Base-by-base conservation (phyloP, 768 basidiomycete species). In the Russula lepida region DNA sequence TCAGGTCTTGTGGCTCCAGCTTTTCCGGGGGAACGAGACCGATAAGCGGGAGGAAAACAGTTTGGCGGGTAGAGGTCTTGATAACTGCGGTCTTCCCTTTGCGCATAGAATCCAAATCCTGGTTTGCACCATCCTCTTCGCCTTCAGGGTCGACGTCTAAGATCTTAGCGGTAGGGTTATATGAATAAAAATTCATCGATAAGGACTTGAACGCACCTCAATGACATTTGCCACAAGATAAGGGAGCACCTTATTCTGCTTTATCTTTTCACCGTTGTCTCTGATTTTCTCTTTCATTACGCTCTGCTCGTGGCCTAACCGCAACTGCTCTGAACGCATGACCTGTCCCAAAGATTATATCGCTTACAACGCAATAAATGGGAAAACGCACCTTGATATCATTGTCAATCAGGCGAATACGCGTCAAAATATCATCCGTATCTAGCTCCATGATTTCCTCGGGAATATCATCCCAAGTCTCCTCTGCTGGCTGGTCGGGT, bases 231-330 rank as follows among this genome's bases (percentile, higher is more conserved):
- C 93, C 39, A 99, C 97, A 56, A 99, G 84, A 74, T 99, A 99
- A 6, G 97, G 97, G 46, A 99, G 77, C 13, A 97, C 93, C 75
- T 98, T 98, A 75, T 99, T 98, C 82, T 99, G 95, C 75, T 97
- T 97, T 66, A 99, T 91, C 77, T 98, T 98, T 76, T 97, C 93
- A 49, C 88, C 87, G 65, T 98, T 99, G 71, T 99, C 97, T 56
- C 92, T 85, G 70, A 99, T 97, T 81, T 95, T 97, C 79, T 98
- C 95, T 71, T 92, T 89, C 97, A 99, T 98, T 66, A 88, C 87
- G 67, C 77, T 88, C 74, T 95, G 91, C 73, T 98, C 97, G 71
- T 98, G 95, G 68, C 90, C 86, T 58, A 99, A 75, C 54, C 97
- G 83, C 65, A 89, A 77, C 11, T 88, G 92, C 75, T 98, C 97